Percentiles rank a stretch among this genome's conserved stretches.
Evolutionary conservation across 2,329 filamentous ascomycete species (phyloP).

Genomic region (Thielaviopsis musarum): DNA sequence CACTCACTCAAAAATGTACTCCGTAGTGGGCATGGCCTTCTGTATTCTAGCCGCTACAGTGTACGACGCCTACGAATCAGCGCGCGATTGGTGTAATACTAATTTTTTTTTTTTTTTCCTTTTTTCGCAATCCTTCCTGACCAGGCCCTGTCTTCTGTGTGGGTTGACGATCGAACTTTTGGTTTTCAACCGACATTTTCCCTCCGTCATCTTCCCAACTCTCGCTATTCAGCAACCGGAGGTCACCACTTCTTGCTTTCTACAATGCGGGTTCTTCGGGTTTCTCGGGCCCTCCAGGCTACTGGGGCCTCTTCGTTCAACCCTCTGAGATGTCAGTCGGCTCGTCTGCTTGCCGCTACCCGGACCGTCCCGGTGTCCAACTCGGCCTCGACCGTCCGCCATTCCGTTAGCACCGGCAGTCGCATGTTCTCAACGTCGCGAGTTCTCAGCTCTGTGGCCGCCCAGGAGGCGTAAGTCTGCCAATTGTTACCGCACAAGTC

Average conservation of each 20-base stretch:
- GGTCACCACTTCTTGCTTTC: neutral
- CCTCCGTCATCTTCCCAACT: neutral
- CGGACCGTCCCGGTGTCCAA: slow-evolving; percentile 2
- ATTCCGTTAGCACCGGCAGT: neutral
- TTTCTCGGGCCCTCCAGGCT: slow-evolving; percentile 6
- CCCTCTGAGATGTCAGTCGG: slow-evolving; percentile 4
- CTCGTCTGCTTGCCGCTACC: slow-evolving; percentile 3
- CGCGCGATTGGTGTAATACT: no score
- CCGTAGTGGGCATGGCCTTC: no score
- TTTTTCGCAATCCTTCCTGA: neutral
- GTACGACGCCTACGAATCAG: no score
- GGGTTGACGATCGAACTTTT: neutral
- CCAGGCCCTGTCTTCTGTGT: neutral
- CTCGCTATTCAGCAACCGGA: neutral
- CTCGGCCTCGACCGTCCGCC: neutral
- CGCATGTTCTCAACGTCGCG: slow-evolving; percentile 10
- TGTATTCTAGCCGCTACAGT: no score
- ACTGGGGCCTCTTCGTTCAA: slow-evolving; percentile 2
- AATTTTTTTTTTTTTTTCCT: neutral
- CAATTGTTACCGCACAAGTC: slow-evolving; percentile 2
- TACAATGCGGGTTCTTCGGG: slow-evolving; percentile 11
- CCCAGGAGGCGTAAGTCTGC: slow-evolving; percentile 25
- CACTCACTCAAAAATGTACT: no score
- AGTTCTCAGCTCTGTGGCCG: slow-evolving; percentile 18
- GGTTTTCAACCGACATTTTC: neutral